Base-by-base conservation (phyloP, 129 eudicot genomes). In the Lonicera japonica region DNA sequence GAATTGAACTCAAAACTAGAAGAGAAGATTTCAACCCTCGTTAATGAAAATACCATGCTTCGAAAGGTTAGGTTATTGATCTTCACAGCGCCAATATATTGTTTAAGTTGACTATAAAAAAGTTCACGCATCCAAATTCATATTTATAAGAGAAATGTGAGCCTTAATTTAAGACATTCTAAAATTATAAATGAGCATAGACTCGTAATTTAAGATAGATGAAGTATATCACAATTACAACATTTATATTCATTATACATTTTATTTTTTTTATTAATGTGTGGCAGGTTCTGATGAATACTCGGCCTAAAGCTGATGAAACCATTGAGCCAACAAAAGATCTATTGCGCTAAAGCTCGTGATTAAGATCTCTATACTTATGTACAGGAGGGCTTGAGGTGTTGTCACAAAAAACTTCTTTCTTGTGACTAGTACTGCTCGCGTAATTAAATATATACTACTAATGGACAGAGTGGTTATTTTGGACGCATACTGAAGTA, bases 261-360 rank as follows among this genome's bases (percentile, higher is more conserved):
- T 13, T 58, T 29, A 58, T 5, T 34, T 11, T 58, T 18, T 56
- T 29, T 29, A 1, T 29, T n/a, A n/a, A n/a, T 29, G 36, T 29
- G 6, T 29, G 14, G 21, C 63, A 58, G 69, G 60, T 65, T 12
- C 60, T 65, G 19, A 56, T 65, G 19, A 65, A 65, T 40, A 52
- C 69, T 65, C 60, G 69, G 60, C 69, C 69, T 51, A 65, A 65
- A 65, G 45, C 43, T 13, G 69, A 65, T 65, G 69, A 65, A 51
- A 65, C 60, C 20, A 65, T 21, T 20, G 60, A 48, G 47, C 59
- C 69, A 18, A 51, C 23, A 19, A 10, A 18, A 34, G 48, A 58
- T 39, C 21, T 5, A 17, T 50, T 50, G 21, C 21, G n/a, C 12
- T 11, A 11, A 3, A 45, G 51, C n/a, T 45, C n/a, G 50, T 15